Percentiles rank a stretch among this genome's conserved stretches.
Evolutionary conservation across 2,329 filamentous ascomycete genomes (phyloP).

Genomic region (Pseudocercospora macadamiae): DNA sequence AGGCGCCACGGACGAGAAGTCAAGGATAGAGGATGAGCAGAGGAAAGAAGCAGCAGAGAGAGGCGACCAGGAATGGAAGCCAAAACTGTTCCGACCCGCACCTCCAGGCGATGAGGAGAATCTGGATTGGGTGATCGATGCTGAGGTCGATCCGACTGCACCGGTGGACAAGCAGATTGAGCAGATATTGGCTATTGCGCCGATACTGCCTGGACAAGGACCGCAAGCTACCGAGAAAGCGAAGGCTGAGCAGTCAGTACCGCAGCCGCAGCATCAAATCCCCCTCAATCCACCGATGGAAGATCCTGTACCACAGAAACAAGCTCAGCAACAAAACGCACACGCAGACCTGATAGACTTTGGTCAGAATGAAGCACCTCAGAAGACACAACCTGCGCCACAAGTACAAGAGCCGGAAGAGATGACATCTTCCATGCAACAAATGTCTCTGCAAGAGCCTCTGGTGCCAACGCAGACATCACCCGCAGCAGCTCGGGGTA

Average conservation of each 20-base stretch:
- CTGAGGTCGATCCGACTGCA: slow-evolving; percentile 69
- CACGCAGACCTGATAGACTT: slow-evolving; percentile 61
- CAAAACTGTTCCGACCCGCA: slow-evolving; percentile 79
- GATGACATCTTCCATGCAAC: not conserved
- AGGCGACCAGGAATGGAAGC: slow-evolving; percentile 82
- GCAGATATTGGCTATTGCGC: slow-evolving; percentile 84
- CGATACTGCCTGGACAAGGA: slow-evolving; percentile 76
- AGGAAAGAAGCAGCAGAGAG: slow-evolving; percentile 83
- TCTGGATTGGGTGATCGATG: slow-evolving; percentile 92
- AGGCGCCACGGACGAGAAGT: slow-evolving; percentile 90
- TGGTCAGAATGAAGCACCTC: slow-evolving; percentile 47
- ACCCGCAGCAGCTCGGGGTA: slow-evolving; percentile 21
- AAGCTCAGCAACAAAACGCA: slow-evolving; percentile 22
- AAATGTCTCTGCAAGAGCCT: slow-evolving; percentile 24
- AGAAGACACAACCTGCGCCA: slow-evolving; percentile 11
- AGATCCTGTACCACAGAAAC: not conserved
- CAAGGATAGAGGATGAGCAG: slow-evolving; percentile 91
- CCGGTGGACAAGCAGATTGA: slow-evolving; percentile 69
- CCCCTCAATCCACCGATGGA: slow-evolving; percentile 2
- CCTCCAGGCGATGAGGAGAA: slow-evolving; percentile 69
- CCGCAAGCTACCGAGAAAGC: no score
- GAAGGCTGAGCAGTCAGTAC: no score
- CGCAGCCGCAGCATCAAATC: slow-evolving; percentile 12
- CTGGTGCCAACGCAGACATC: slow-evolving; percentile 16
- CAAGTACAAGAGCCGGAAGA: slow-evolving; percentile 16